Base-by-base conservation (phyloP, 148 eudicot genomes). In the Camellia sinensis region DNA sequence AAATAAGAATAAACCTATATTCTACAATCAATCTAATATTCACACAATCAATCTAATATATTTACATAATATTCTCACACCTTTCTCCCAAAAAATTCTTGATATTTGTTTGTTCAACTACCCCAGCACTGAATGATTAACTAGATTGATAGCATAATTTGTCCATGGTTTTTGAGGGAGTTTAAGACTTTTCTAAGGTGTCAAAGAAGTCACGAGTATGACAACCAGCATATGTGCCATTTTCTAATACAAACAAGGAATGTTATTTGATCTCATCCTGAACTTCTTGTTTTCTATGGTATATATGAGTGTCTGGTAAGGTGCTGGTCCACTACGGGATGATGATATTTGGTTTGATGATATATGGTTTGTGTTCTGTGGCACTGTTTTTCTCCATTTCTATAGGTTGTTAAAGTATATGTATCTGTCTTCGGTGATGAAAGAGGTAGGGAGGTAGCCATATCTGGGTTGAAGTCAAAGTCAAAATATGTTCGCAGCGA, bases 351-450 rank as follows among this genome's bases (percentile, higher is more conserved):
- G 50, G n/a, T 37, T 11, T 67, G 62, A 18, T 1, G 0, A 67
- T 40, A 10, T 12, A 22, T 22, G 52, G 73, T 48, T 67, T 67
- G 5, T 17, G 45, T 52, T 78, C 74, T 78, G 40, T 67, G n/a
- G 62, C 67, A 77, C 70, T 29, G 56, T 18, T 70, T 22, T 72
- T 67, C 67, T 69, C 50, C 50, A 62, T 74, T 69, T 56, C n/a
- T 86, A 17, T 79, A 96, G 99, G 97, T 94, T 71, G 99, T 89
- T 59, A 96, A 94, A 85, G 99, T 94, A 54, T 96, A 89, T 87
- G 92, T 96, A 41, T 96, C 99, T 63, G 91, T 96, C 71, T 96
- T 94, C 80, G 98, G 99, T 46, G 99, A 94, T 87, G 95, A 96
- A 82, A 90, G 99, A 87, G 99, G 98, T 61, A 91, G 93, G 83